Evolutionary conservation across 257 asterid species (phyloP), one percentile per base, ranked within the genome.

Genomic region (Solanum pennellii): DNA sequence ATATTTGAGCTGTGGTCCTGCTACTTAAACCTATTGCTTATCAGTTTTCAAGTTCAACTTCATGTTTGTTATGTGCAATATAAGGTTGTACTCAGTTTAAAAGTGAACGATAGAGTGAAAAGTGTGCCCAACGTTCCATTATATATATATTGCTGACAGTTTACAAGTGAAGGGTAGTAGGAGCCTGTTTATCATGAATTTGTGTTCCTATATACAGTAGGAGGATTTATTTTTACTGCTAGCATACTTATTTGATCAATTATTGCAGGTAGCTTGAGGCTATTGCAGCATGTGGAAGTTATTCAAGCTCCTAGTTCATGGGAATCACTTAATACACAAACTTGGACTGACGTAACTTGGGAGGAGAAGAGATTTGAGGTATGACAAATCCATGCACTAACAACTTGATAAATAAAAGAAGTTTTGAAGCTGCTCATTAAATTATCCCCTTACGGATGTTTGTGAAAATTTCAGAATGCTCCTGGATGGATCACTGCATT

Each of bases 401-500:
- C 87, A 85, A 85, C 60, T 45, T 76, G 27, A 75, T 39, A 27
- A 45, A 25, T 44, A 79, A 45, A 45, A 27, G 39, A 45, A 47
- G 84, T 27, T 80, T 29, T 47, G 42, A 80, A 80, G 84, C 66
- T 80, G 37, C 44, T 47, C 25, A 80, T 27, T 80, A 25, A 47
- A 45, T 45, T 16, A 47, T 45, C 25, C 18, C 84, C 84, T 80
- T 80, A 10, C 45, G 86, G 84, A 60, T 88, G 83, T 86, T 31
- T 89, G 75, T 88, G 76, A 72, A 77, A 83, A 84, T 90, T 86
- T 71, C 93, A 96, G 98, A 95, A 90, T 44, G 87, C 90, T 80
- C 97, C 98, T 3, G 99, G 98, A 90, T 92, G 85, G 89, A 92
- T 97, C 92, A 94, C 99, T 47, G 92, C 96, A 12, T 85, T 94